These are phyloP conservation scores for Porogramme epimiltina DNA, from an alignment of 1,284 basidiomycete genomes.

Conservation along the genomic window DNA sequence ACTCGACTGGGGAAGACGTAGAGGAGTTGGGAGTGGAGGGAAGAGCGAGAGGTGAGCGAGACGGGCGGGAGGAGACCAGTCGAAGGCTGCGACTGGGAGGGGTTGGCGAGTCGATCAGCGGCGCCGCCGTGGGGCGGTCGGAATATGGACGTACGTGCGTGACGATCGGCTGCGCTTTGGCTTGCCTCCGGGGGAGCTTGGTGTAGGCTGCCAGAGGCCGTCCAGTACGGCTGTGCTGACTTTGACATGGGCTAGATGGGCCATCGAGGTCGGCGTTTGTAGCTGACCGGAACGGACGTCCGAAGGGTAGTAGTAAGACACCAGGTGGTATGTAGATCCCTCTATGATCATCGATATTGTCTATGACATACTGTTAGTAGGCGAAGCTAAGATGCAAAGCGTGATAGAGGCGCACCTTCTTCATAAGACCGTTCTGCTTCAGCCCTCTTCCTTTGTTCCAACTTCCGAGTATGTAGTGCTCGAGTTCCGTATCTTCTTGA, in stretches of 20 bases:
- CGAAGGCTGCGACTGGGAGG: no score
- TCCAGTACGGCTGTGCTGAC: slow-evolving; percentile 19
- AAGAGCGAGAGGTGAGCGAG: no score
- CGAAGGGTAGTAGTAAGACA: slow-evolving; percentile 28
- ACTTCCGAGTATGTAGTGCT: slow-evolving; percentile 26
- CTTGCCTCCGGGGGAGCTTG: neutral
- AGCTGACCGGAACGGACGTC: slow-evolving; percentile 27
- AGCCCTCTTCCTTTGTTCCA: slow-evolving; percentile 28
- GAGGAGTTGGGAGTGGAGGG: no score
- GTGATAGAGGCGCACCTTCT: slow-evolving; percentile 22
- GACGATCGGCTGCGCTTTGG: neutral
- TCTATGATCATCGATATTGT: slow-evolving; percentile 26
- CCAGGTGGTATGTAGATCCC: slow-evolving; percentile 27
- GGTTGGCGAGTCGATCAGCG: no score
- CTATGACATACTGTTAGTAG: slow-evolving; percentile 4
- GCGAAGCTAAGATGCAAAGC: neutral
- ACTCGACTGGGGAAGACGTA: no score
- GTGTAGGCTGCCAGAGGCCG: slow-evolving; percentile 15
- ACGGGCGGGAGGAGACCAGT: no score
- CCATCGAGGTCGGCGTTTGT: slow-evolving; percentile 22
- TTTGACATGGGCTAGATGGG: slow-evolving; percentile 15
- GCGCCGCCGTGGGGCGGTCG: no score
- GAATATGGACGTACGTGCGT: neutral
- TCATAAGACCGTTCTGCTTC: slow-evolving; percentile 29
- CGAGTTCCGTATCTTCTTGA: slow-evolving; percentile 20